phyloP scores from a whole-genome alignment of 768 basidiomycete species.

The Tricholoma hemisulphureum region DNA sequence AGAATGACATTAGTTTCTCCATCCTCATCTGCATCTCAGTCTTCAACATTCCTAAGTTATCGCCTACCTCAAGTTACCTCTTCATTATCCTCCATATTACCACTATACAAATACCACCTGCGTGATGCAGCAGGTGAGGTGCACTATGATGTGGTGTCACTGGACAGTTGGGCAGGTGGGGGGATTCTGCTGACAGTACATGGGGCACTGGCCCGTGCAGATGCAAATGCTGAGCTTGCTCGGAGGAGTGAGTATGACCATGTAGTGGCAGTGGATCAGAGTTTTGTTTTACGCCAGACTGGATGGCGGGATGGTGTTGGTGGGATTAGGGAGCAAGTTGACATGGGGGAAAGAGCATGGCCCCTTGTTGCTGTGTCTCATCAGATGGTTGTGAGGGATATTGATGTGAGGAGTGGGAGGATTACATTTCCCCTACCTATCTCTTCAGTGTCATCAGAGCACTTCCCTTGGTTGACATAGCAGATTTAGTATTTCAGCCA shows the following conservation, averaged over 20 bases:
- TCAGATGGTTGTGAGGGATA: constrained; percentile 12
- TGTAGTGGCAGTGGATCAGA: constrained; percentile 26
- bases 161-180: constrained; percentile 5
- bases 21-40: neutral
- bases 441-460: neutral
- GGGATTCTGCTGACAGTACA: constrained; percentile 26
- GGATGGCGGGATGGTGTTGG: neutral
- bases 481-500: neutral
- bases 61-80: neutral
- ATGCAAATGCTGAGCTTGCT: neutral
- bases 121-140: constrained; percentile 13
- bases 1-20: constrained; percentile 5
- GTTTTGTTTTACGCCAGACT: constrained; percentile 25
- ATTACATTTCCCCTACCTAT: neutral
- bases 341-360: constrained; percentile 13
- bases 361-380: constrained; percentile 30
- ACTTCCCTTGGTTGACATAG: neutral
- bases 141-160: constrained; percentile 23
- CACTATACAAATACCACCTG: constrained; percentile 24
- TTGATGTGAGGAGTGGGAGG: constrained; percentile 1
- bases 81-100: constrained; percentile 3
- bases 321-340: neutral
- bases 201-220: constrained; percentile 21
- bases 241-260: constrained; percentile 12
- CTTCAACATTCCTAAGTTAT: neutral